Evolutionary conservation across 108 stramenopile genomes (phyloP).

Genomic region (Nannochloropsis gaditana): DNA sequence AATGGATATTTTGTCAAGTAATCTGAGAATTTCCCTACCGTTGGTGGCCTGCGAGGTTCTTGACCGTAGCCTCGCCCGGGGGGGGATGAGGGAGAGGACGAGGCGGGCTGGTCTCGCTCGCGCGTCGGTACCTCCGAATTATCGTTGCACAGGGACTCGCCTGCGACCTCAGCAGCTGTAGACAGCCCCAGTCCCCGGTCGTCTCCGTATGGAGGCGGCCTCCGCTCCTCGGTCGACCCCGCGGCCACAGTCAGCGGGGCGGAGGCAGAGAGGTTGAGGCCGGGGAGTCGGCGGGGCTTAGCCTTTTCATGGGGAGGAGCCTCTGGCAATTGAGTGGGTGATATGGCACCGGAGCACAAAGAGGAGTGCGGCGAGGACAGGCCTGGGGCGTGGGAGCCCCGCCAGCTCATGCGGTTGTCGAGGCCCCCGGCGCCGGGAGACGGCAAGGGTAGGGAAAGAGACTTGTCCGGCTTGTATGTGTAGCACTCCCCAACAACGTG

Average conservation of each 20-base stretch:
- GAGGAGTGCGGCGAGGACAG: not conserved
- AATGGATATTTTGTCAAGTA: too few relatives aligned
- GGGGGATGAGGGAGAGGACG: too few relatives aligned
- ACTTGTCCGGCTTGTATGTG: conserved; percentile 70
- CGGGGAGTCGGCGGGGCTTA: not conserved
- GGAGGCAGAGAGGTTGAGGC: not conserved
- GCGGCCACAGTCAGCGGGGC: not conserved
- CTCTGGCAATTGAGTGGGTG: not conserved
- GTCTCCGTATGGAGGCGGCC: too few relatives aligned
- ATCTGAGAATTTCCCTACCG: too few relatives aligned
- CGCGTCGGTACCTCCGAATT: too few relatives aligned
- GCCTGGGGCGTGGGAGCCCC: not conserved
- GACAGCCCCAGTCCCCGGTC: too few relatives aligned
- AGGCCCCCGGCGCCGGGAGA: not conserved
- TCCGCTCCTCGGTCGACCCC: too few relatives aligned
- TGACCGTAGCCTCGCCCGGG: too few relatives aligned
- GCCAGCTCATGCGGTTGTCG: conserved; percentile 17
- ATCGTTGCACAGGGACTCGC: too few relatives aligned
- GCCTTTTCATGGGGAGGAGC: not conserved
- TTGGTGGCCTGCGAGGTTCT: too few relatives aligned
- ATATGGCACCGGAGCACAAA: not conserved
- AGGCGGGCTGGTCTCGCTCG: too few relatives aligned
- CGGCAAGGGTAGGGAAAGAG: not conserved
- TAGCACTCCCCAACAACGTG: conserved; percentile 89
- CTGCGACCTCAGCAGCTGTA: too few relatives aligned